Evolutionary conservation across 352 stramenopile species (phyloP).

Genomic region (Sclerospora graminicola): DNA sequence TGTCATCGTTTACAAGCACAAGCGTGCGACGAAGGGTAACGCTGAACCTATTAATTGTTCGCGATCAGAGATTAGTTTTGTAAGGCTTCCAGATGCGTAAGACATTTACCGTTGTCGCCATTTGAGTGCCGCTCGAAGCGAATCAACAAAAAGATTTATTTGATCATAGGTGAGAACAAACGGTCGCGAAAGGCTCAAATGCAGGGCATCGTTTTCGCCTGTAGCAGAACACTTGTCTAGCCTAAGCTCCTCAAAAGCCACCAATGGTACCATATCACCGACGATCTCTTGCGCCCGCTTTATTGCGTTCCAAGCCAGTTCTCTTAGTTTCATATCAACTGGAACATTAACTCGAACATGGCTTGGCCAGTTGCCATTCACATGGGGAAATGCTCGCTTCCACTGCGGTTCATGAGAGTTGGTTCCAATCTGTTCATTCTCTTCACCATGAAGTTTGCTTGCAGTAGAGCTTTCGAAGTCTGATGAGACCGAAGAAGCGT

Average conservation of each 20-base stretch:
- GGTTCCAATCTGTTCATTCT: conserved; percentile 1
- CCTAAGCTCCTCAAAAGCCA: conserved; percentile 23
- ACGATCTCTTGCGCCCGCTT: conserved; percentile 21
- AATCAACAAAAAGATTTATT: conserved; percentile 58
- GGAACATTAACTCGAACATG: conserved; percentile 49
- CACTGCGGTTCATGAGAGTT: conserved; percentile 33
- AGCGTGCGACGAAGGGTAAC: conserved; percentile 27
- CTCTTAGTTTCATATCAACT: conserved; percentile 14
- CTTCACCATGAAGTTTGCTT: not conserved
- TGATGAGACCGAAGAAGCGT: conserved; percentile 9
- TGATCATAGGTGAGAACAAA: conserved; percentile 64
- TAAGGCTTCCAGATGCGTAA: not conserved
- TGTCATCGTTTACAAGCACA: conserved; percentile 65
- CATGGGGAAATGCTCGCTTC: conserved; percentile 58
- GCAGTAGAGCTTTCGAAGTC: conserved; percentile 5
- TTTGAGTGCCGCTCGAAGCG: conserved; percentile 54
- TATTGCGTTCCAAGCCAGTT: conserved; percentile 20
- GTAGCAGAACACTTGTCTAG: conserved; percentile 1
- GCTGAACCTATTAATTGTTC: conserved; percentile 32
- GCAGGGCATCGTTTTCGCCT: conserved; percentile 13
- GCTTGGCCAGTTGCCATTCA: conserved; percentile 77
- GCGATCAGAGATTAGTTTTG: not conserved
- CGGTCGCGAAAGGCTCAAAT: conserved; percentile 70
- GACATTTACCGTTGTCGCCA: conserved; percentile 48
- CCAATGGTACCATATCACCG: conserved; percentile 15